Conservation (phyloP, 768 basidiomycete species). For the Suillus fuscotomentosus region DNA sequence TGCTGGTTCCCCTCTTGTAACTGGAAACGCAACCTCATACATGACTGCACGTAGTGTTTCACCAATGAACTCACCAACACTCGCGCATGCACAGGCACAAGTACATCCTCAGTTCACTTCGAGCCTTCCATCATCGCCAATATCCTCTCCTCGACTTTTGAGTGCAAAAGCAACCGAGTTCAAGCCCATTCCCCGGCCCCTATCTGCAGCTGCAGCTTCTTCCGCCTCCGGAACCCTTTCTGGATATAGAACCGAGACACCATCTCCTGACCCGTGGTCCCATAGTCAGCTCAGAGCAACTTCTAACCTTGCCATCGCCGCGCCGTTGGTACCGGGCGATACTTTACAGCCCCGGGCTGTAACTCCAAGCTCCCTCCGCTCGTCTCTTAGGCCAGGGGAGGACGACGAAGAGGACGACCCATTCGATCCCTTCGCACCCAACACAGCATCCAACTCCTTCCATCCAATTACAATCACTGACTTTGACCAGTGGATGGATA, state of each 20-base stretch:
- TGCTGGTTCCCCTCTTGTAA: slow-evolving; percentile 70
- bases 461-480: slow-evolving; percentile 64
- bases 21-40: slow-evolving; percentile 52
- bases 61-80: slow-evolving; percentile 67
- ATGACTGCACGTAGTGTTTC: slow-evolving; percentile 51
- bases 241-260: slow-evolving; percentile 65
- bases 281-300: slow-evolving; percentile 66
- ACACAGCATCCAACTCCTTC: slow-evolving; percentile 48
- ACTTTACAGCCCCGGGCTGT: slow-evolving; percentile 47
- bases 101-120: slow-evolving; percentile 65
- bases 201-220: slow-evolving; percentile 68
- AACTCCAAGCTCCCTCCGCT: slow-evolving; percentile 71
- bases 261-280: slow-evolving; percentile 90
- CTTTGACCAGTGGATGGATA: slow-evolving; percentile 59
- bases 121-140: slow-evolving; percentile 80
- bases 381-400: slow-evolving; percentile 57
- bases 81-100: slow-evolving; percentile 56
- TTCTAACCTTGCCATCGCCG: slow-evolving; percentile 89
- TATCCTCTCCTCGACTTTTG: slow-evolving; percentile 81
- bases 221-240: slow-evolving; percentile 50
- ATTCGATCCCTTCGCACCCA: slow-evolving; percentile 71
- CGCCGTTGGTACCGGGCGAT: slow-evolving; percentile 80
- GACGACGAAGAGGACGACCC: slow-evolving; percentile 80
- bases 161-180: slow-evolving; percentile 92
- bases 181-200: slow-evolving; percentile 77